Percentiles rank a stretch among this genome's conserved stretches.
These are phyloP conservation scores for Aschersonia sp. DNA, from an alignment of 2,329 filamentous ascomycete species.

Conservation along the genomic window DNA sequence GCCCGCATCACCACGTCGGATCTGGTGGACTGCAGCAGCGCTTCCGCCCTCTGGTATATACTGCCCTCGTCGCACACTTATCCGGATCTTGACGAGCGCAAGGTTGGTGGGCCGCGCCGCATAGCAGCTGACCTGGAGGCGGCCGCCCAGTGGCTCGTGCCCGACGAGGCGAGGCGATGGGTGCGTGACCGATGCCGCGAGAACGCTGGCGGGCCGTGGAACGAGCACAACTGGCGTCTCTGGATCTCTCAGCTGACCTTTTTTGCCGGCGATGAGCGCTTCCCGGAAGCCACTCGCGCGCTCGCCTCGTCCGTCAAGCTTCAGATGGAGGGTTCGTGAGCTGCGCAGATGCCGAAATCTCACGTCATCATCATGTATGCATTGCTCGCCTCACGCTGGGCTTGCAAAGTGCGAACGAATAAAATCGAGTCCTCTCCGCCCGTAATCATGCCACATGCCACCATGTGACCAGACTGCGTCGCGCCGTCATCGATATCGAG, in stretches of 20 bases:
- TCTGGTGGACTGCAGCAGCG: conserved; percentile 4
- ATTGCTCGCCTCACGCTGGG: no score
- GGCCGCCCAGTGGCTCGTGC: conserved; percentile 4
- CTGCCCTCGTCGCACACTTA: conserved; percentile 3
- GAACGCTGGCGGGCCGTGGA: conserved; percentile 1
- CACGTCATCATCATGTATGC: no score
- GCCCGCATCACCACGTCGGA: conserved; percentile 3
- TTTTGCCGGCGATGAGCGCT: conserved; percentile 4
- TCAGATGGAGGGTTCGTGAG: conserved; percentile 2
- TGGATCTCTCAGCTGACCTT: conserved; percentile 5
- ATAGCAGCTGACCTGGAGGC: conserved; percentile 4
- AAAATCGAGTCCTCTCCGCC: no score
- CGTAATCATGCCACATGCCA: no score
- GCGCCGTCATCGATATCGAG: no score
- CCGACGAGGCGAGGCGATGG: conserved; percentile 1
- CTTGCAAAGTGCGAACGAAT: no score
- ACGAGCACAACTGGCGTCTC: conserved; percentile 1
- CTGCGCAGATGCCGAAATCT: no score
- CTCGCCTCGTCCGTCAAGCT: conserved; percentile 2
- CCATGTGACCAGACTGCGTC: no score
- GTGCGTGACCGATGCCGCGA: conserved; percentile 2
- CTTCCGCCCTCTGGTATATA: conserved; percentile 3
- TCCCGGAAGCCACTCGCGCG: conserved; percentile 1
- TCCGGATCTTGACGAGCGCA: conserved; percentile 4
- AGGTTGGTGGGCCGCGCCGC: conserved; percentile 2